Conservation (phyloP, 257 asterid genomes). For the Buddleja alternifolia region DNA sequence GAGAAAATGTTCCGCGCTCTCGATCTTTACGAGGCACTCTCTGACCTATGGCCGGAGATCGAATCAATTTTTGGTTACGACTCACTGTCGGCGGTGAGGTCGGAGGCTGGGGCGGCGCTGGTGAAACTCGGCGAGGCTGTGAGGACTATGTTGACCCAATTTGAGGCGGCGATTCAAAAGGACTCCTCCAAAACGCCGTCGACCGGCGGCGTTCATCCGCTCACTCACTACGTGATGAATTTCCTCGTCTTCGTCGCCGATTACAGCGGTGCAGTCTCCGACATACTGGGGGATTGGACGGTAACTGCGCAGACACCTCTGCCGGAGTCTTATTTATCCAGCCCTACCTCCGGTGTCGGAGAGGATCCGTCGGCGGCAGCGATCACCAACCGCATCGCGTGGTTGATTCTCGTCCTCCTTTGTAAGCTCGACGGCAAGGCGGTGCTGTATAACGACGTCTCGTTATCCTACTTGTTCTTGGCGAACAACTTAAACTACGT, state of each 20-base stretch:
- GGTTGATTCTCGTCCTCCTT: constrained; percentile 79
- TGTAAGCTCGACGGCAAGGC: constrained; percentile 90
- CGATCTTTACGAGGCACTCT: constrained; percentile 72
- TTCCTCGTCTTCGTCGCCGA: constrained; percentile 70
- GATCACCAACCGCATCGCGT: constrained; percentile 54
- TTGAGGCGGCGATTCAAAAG: constrained; percentile 82
- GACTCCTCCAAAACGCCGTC: constrained; percentile 61
- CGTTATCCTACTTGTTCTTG: constrained; percentile 67
- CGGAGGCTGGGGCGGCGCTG: constrained; percentile 61
- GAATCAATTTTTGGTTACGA: constrained; percentile 61
- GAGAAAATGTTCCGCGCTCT: constrained; percentile 79
- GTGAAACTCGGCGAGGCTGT: constrained; percentile 73
- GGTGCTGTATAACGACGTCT: constrained; percentile 59
- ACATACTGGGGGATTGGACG: constrained; percentile 61
- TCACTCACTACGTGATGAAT: constrained; percentile 93
- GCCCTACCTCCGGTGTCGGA: constrained; percentile 45
- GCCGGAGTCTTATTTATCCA: constrained; percentile 66
- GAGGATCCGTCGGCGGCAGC: constrained; percentile 45
- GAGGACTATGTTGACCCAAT: constrained; percentile 57
- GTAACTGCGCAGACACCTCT: constrained; percentile 41
- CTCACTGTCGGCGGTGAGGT: constrained; percentile 50
- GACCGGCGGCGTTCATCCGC: constrained; percentile 79
- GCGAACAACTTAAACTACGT: constrained; percentile 85
- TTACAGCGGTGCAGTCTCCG: constrained; percentile 68
- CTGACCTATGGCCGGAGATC: constrained; percentile 66